These are phyloP conservation scores for Quercus mongolica DNA, from an alignment of 306 rosid species.

Conservation along the genomic window DNA sequence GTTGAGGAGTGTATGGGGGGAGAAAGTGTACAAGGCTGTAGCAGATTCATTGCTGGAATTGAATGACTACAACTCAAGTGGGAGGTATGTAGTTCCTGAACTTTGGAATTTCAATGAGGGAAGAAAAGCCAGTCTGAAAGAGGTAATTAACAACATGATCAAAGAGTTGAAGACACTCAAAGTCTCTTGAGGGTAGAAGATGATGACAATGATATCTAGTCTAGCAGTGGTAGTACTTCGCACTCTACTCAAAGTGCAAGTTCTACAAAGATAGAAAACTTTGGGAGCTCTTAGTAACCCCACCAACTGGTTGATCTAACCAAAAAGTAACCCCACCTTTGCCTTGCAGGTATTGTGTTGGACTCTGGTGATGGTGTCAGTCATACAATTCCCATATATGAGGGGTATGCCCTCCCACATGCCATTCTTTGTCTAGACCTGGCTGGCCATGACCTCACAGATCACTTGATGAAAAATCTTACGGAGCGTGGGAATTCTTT, in stretches of 20 bases:
- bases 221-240: no score
- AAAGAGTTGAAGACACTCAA: background rate
- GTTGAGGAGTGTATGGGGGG: background rate
- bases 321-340: no score
- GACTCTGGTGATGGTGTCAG: no score
- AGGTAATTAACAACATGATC: background rate
- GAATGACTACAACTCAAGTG: background rate
- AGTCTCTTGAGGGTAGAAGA: background rate
- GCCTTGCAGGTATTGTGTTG: no score
- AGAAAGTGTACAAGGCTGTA: background rate
- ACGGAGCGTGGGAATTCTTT: no score
- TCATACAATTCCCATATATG: no score
- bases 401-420: no score
- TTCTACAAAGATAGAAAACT: background rate
- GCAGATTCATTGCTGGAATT: background rate
- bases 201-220: background rate
- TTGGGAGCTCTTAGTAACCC: no score
- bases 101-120: background rate
- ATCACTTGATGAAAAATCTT: no score
- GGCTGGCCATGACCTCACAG: no score
- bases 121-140: background rate
- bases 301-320: no score
- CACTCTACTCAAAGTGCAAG: background rate
- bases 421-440: no score
- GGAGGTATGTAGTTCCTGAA: slow-evolving; percentile 1